A percentile compares a stretch with the other conserved stretches of the same genome.
These are phyloP conservation scores for Rhizoclosmatium globosum DNA, from an alignment of 192 early-diverging fungal species.

Conservation along the genomic window DNA sequence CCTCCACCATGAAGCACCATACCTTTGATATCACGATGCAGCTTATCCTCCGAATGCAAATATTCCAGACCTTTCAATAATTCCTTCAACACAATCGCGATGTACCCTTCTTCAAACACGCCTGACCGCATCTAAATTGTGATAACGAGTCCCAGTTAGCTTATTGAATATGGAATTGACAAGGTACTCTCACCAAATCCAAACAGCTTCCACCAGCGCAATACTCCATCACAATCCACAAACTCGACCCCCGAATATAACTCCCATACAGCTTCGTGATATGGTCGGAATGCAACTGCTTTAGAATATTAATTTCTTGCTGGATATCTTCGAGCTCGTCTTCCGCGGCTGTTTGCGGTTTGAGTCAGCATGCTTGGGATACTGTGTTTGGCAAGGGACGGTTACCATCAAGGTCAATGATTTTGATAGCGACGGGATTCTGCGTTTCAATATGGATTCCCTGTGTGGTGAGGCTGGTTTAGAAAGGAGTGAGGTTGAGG, in stretches of 20 bases:
- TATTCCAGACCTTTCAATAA: slow-evolving; percentile 90
- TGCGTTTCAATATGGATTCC: slow-evolving; percentile 74
- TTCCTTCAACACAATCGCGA: slow-evolving; percentile 92
- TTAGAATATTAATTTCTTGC: slow-evolving; percentile 94
- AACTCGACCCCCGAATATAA: slow-evolving; percentile 84
- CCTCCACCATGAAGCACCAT: not conserved
- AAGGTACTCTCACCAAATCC: slow-evolving; percentile 74
- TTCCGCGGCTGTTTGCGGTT: slow-evolving; percentile 70
- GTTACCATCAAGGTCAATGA: slow-evolving; percentile 89
- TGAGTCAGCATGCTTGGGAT: not conserved
- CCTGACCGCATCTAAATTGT: slow-evolving; percentile 82
- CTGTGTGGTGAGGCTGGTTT: slow-evolving; percentile 29
- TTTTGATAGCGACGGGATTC: slow-evolving; percentile 92
- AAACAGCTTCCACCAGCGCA: slow-evolving; percentile 94
- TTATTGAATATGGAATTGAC: not conserved
- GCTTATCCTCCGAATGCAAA: slow-evolving; percentile 88
- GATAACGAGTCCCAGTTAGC: not conserved
- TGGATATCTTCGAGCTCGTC: slow-evolving; percentile 99
- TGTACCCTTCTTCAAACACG: slow-evolving; percentile 83
- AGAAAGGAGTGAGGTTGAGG: not conserved
- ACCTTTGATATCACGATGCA: slow-evolving; percentile 87
- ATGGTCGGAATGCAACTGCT: slow-evolving; percentile 88
- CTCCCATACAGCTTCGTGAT: slow-evolving; percentile 94
- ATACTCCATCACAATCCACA: slow-evolving; percentile 99
- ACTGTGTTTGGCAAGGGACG: not conserved